Evolutionary conservation across 2,329 filamentous ascomycete genomes (phyloP), one percentile per base, ranked within the genome.

Genomic region (Neopestalotiopsis rosae): DNA sequence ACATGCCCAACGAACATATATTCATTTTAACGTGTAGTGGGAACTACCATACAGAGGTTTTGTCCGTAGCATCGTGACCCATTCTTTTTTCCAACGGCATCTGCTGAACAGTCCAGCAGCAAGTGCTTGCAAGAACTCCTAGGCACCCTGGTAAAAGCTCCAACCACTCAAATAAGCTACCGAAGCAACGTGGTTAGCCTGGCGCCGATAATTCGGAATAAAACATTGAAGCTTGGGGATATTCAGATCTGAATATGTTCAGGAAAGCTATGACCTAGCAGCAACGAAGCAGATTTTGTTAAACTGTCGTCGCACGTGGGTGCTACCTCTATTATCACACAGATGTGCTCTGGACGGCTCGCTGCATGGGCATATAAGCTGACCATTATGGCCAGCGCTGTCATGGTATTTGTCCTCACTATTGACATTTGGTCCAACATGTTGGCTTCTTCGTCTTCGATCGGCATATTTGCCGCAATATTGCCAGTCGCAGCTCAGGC

Each of bases 401-500:
- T 38, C 20, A 5, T 14, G 24, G 9, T 32, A n/a, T 34, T 67
- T 30, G 34, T 61, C 30, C 42, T 67, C 20, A 32, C 34, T n/a
- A 20, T 20, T n/a, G 45, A n/a, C 7, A 24, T 61, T 7, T 28
- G 17, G n/a, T n/a, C 32, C n/a, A 67, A 6, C 17, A 61, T 67
- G 52, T 24, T 67, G 24, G 14, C n/a, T 17, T 30, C 56, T 38
- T 6, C 10, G 9, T 38, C 42, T 17, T 9, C 57, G n/a, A n/a
- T 20, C 9, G 32, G 30, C 17, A 40, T 59, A 12, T n/a, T 61
- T 7, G 28, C 32, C 20, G 34, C 24, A 9, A 24, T 61, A 20
- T n/a, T 34, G 4, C 42, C 68, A 3, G 40, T 65, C 6, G 38
- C 61, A 56, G 69, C 69, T 3, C 67, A 28, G 28, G 56, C 17